Percentiles rank a stretch among this genome's conserved stretches.
Conservation (phyloP, 768 basidiomycete species). For the Lactarius quietus region DNA sequence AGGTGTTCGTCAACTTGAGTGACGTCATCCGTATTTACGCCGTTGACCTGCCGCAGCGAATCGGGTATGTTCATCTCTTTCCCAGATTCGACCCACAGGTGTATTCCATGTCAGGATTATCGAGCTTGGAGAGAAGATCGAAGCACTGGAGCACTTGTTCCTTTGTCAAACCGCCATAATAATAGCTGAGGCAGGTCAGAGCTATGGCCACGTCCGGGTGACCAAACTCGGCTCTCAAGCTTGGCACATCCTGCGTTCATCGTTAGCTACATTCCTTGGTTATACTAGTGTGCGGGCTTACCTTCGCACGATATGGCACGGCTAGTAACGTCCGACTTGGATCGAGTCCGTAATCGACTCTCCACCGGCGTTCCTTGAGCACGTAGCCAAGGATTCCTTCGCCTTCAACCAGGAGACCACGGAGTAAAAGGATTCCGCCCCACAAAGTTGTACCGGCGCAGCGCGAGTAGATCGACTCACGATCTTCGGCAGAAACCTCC, state of each 20-base stretch:
- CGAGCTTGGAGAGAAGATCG: constrained; percentile 37
- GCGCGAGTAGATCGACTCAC: not conserved
- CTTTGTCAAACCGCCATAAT: constrained; percentile 43
- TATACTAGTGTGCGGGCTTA: not conserved
- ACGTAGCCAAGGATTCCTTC: constrained; percentile 38
- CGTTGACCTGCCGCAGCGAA: constrained; percentile 32
- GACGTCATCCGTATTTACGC: constrained; percentile 42
- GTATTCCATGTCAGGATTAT: constrained; percentile 43
- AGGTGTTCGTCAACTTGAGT: constrained; percentile 33
- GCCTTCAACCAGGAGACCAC: constrained; percentile 40
- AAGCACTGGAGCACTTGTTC: constrained; percentile 39
- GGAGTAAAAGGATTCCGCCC: constrained; percentile 40
- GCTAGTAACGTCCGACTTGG: constrained; percentile 42
- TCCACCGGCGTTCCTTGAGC: constrained; percentile 42
- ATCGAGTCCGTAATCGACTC: constrained; percentile 51
- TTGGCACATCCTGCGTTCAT: constrained; percentile 40
- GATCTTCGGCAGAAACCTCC: not conserved
- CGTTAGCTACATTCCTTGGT: not conserved
- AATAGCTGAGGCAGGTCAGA: constrained; percentile 47
- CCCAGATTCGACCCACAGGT: constrained; percentile 35
- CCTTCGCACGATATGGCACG: constrained; percentile 48
- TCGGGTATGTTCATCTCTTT: constrained; percentile 30
- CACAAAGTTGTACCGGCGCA: constrained; percentile 28
- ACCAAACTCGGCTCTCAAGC: constrained; percentile 45
- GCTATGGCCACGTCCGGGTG: constrained; percentile 48